Base-by-base conservation (phyloP, 2,329 filamentous ascomycete species). In the Ophiognomonia clavigignenti-juglandacearum region DNA sequence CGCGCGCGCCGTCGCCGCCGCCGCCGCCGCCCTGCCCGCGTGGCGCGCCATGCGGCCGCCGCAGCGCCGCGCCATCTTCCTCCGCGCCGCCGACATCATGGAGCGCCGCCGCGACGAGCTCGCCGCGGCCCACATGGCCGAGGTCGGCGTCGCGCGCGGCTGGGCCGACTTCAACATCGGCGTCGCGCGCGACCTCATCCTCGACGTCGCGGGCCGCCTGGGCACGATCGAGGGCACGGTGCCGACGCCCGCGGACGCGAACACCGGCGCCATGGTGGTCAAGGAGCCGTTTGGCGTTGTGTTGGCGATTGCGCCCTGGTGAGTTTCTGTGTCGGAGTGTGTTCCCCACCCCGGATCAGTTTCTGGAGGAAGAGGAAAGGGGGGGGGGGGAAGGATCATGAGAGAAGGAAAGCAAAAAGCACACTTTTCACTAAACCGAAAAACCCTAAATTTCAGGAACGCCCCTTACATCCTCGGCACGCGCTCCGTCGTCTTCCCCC, bases 291-390 rank as follows among this genome's bases (percentile, higher is more conserved):
- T 80, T 56, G 89, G 89, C 2, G 88, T 93, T 7, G 74, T 91
- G 14, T 68, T 95, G 24, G 83, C 80, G 3, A 89, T 95, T 63
- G 86, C 85, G 3, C 87, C 89, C 9, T 95, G 89, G 88, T 90
- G 71, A 56, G 68, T 9, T 19, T 5, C 6, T 20, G 35, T 24
- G 26, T 43, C n/a, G 9, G 9, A 13, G 2, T 19, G 10, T 35
- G 16, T 19, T 11, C 2, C 19, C 11, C 16, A 24, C 27, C 19
- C n/a, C n/a, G n/a, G n/a, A n/a, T n/a, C n/a, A n/a, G n/a, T n/a
- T n/a, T n/a, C n/a, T n/a, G n/a, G n/a, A n/a, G n/a, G n/a, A n/a
- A n/a, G n/a, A n/a, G n/a, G n/a, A n/a, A n/a, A n/a, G n/a, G n/a
- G n/a, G n/a, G n/a, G n/a, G n/a, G n/a, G n/a, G n/a, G n/a, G n/a